phyloP scores from a whole-genome alignment of 2,329 filamentous ascomycete genomes.

The Penicillium sp. region DNA sequence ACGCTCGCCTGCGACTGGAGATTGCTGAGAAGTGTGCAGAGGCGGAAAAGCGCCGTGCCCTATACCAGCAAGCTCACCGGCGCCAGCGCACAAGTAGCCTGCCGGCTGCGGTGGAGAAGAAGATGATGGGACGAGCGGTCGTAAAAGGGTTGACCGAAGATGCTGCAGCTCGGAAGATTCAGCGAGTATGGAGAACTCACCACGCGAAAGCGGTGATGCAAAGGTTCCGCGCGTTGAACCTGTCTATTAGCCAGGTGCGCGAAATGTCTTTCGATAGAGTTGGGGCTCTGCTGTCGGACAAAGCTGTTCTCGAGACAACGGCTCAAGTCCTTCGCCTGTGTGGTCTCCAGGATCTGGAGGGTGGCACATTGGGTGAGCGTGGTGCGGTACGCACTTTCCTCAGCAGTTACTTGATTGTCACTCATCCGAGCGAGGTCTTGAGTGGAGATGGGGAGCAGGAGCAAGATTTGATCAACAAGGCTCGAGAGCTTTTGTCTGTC shows the following conservation, averaged over 20 bases:
- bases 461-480: constrained; percentile 55
- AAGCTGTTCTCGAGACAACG: constrained; percentile 49
- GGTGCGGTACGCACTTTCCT: constrained; percentile 57
- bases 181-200: constrained; percentile 52
- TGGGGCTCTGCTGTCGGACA: constrained; percentile 49
- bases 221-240: constrained; percentile 46
- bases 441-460: constrained; percentile 58
- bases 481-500: constrained; percentile 51
- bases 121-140: constrained; percentile 30
- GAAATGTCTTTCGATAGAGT: constrained; percentile 55
- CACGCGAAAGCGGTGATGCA: constrained; percentile 45
- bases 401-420: constrained; percentile 57
- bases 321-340: constrained; percentile 53
- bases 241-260: constrained; percentile 49
- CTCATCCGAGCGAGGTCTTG: constrained; percentile 55
- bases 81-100: constrained; percentile 49
- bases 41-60: constrained; percentile 51
- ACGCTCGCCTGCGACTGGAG: constrained; percentile 52
- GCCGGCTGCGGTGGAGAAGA: constrained; percentile 42
- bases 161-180: constrained; percentile 52
- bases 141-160: constrained; percentile 43
- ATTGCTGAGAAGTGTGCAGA: constrained; percentile 62
- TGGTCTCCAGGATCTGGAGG: constrained; percentile 48
- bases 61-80: constrained; percentile 44
- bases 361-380: constrained; percentile 42